phyloP scores from a whole-genome alignment of 306 rosid species.

The Vigna trinervia region DNA sequence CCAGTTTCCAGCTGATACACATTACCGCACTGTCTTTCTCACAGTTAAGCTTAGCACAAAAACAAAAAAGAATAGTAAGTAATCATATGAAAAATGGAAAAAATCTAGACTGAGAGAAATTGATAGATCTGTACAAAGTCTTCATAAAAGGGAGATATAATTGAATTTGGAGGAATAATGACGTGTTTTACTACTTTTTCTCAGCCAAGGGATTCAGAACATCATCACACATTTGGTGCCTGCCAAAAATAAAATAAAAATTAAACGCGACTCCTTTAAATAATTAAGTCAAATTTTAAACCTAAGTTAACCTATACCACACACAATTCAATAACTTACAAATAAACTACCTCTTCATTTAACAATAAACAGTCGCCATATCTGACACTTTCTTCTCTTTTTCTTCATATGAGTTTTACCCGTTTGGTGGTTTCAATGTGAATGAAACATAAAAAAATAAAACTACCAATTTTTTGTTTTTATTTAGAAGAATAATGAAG shows the following conservation, averaged over 20 bases:
- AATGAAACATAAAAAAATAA: not conserved
- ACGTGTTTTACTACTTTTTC: not conserved
- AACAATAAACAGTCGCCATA: not conserved
- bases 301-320: not conserved
- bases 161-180: no score
- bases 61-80: no score
- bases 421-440: not conserved
- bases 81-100: no score
- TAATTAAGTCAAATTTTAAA: constrained; percentile 4
- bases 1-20: not conserved
- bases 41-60: no score
- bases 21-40: no score
- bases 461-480: not conserved
- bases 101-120: no score
- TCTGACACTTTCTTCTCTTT: constrained; percentile 5
- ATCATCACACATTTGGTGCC: not conserved
- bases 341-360: not conserved
- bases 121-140: no score
- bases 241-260: not conserved
- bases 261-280: not conserved
- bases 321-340: not conserved
- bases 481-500: not conserved
- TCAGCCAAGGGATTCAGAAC: not conserved
- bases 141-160: no score
- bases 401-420: not conserved